Base-by-base conservation (phyloP, 371 early-diverging fungal species). In the Agmasoma carcini region DNA sequence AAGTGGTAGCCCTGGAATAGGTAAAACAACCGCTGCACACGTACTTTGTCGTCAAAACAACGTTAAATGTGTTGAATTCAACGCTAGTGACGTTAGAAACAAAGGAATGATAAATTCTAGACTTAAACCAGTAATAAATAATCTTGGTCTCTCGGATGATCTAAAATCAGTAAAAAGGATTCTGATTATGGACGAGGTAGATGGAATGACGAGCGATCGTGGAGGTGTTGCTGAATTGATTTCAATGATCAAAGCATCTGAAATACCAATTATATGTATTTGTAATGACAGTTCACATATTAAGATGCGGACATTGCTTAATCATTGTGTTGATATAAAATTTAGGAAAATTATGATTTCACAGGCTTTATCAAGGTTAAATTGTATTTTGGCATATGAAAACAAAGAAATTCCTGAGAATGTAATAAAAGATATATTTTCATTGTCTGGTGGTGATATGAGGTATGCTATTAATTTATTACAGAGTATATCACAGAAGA, bases 101-200 rank as follows among this genome's bases (percentile, higher is more conserved):
- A 94, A 94, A 69, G 83, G 79, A 17, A 50, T 45, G 37, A 31
- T 78, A 23, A 19, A 30, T 3, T 63, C 76, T 70, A 69, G 70
- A 17, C 59, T 76, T 12, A 76, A 49, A n/a, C 53, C 55, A 0
- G 31, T 55, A 20, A 47, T 54, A 26, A 60, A 55, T 15, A 69
- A 64, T 14, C 29, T 55, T 14, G 25, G 40, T 12, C 12, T 56
- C 4, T 33, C 50, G 19, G 15, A 33, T 2, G 30, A 31, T 1
- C 11, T 39, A 9, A 19, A 6, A 39, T 39, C 44, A 19, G 47
- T 36, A 0, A 70, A 71, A 22, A 52, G 74, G 22, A 70, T 88
- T 0, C 69, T 97, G 9, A 83, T 99, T 45, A 94, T 99, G 97
- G 99, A 99, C 77, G 99, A 99, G 72, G 89, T 95, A 0, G 99